Evolutionary conservation across 2,329 filamentous ascomycete genomes (phyloP).

Genomic region (Nannizziopsis barbatae): DNA sequence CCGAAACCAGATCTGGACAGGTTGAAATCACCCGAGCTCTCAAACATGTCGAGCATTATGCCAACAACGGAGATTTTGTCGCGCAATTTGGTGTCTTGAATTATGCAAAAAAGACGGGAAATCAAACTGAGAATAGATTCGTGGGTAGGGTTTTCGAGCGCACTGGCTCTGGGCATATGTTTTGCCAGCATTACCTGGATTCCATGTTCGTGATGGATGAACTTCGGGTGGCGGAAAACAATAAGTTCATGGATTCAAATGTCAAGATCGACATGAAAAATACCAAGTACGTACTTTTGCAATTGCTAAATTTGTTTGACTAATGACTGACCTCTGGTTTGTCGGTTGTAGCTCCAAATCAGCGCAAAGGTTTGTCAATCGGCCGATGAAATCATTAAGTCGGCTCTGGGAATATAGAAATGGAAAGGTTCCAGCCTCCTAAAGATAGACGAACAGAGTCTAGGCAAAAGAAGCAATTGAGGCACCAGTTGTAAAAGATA

Average conservation of each 20-base stretch:
- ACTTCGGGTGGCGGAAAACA: neutral
- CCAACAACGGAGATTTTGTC: conserved; percentile 6
- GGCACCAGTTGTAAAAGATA: no score
- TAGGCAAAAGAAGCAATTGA: no score
- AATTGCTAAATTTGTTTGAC: neutral
- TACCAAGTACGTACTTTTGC: neutral
- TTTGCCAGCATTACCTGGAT: conserved; percentile 8
- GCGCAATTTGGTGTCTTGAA: conserved; percentile 4
- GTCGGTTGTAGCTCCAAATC: neutral
- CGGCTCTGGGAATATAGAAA: conserved; percentile 8
- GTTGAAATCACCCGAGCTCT: neutral
- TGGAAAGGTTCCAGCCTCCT: neutral
- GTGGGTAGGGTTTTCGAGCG: conserved; percentile 4
- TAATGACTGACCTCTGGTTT: neutral
- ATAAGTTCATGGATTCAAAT: conserved; percentile 3
- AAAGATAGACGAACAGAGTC: neutral
- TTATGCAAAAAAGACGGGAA: neutral
- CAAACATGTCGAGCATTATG: conserved; percentile 8
- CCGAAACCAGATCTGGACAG: neutral
- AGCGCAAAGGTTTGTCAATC: neutral
- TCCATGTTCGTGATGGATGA: conserved; percentile 7
- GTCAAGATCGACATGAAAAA: conserved; percentile 4
- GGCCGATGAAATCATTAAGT: conserved; percentile 5
- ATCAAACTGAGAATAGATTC: conserved; percentile 3
- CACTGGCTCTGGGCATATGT: conserved; percentile 4